Evolutionary conservation across 768 basidiomycete genomes (phyloP), one percentile per base, ranked within the genome.

Genomic region (Zangia roseola): DNA sequence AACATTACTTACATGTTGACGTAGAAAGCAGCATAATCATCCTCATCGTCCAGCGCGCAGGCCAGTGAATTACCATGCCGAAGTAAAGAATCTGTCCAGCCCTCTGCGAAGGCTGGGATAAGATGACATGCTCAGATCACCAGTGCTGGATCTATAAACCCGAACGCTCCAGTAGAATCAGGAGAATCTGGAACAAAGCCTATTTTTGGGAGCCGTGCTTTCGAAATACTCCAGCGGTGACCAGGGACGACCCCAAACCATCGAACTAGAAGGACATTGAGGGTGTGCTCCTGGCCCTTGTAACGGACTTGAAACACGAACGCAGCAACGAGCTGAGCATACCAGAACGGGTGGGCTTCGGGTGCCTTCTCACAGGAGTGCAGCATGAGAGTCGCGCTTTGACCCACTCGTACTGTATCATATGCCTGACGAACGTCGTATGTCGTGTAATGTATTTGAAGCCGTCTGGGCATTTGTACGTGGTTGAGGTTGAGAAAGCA

Each of bases 221-320:
- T 24, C 4, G 42, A 34, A 24, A 49, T 52, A 14, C 66, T 61
- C 39, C 40, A 55, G 4, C 19, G 44, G 35, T 55, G 45, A 2
- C 52, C 50, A 2, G 56, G 58, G 26, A 69, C 65, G 0, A 38
- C 43, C 3, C 64, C 69, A 20, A 73, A 58, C 74, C 74, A 76
- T 0, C 64, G 64, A 4, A 77, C 63, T 69, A 71, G 74, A 1
- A 76, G 55, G 17, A 75, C 55, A 14, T 72, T 67, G 38, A 26
- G 33, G 10, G n/a, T 34, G 4, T 44, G 48, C 16, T 59, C 17
- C 4, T 20, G 8, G 1, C 45, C 31, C 35, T 41, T 34, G 12
- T 21, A 7, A 55, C 49, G 9, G 47, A 17, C 2, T 43, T 46
- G 37, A n/a, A 47, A 47, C 1, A 66, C 58, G 45, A 53, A 64